phyloP scores from a whole-genome alignment of 2,329 filamentous ascomycete genomes.

The Aspergillus uvarum region DNA sequence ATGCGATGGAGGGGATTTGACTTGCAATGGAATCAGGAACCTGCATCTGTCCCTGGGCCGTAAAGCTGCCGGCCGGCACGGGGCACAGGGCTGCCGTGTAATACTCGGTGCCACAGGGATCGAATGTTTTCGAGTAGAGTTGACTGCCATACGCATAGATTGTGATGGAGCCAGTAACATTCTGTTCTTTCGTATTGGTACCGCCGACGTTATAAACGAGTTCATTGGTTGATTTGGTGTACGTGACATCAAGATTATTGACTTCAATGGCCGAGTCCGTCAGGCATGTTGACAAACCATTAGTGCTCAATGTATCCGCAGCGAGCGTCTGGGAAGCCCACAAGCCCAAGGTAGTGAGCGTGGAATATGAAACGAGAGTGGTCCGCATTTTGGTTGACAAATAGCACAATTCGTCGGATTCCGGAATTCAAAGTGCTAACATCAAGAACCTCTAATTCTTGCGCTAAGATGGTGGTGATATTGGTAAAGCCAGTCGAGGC shows the following conservation, averaged over 20 bases:
- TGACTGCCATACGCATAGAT: conserved; percentile 82
- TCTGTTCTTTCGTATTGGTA: conserved; percentile 69
- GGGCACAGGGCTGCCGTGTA: conserved; percentile 78
- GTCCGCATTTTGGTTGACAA: conserved; percentile 27
- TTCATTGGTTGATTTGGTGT: conserved; percentile 70
- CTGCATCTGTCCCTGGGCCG: conserved; percentile 67
- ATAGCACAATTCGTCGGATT: not conserved
- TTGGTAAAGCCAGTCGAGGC: not conserved
- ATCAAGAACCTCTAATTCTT: not conserved
- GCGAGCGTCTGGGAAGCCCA: conserved; percentile 53
- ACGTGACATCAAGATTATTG: conserved; percentile 72
- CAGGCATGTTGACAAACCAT: conserved; percentile 74
- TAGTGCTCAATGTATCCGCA: conserved; percentile 72
- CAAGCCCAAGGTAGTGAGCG: conserved; percentile 29
- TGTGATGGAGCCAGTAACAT: conserved; percentile 73
- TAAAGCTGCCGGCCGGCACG: conserved; percentile 71
- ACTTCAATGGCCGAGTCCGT: conserved; percentile 62
- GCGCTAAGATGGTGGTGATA: no score
- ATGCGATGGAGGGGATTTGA: conserved; percentile 84
- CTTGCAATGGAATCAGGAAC: conserved; percentile 71
- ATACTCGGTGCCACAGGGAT: conserved; percentile 72
- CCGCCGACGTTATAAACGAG: conserved; percentile 82
- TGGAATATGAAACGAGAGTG: conserved; percentile 17
- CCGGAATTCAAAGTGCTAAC: not conserved
- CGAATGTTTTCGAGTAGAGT: conserved; percentile 76